Conservation (phyloP, 2,329 filamentous ascomycete genomes). For the Penicillium sp. region DNA sequence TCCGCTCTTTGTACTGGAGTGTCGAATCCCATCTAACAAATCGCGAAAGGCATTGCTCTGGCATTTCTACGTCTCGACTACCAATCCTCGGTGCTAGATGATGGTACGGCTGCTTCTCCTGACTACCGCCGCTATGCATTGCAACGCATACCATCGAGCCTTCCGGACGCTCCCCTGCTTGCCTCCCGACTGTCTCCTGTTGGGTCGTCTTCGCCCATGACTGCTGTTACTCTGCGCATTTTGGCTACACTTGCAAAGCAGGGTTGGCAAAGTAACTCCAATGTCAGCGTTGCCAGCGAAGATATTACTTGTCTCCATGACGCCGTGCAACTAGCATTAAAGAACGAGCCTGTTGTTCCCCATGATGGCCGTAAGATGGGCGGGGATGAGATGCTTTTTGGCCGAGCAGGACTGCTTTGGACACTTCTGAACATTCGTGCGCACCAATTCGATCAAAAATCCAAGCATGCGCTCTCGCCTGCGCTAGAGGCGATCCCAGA, state of each 20-base stretch:
- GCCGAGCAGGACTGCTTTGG: slow-evolving; percentile 40
- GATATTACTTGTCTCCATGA: slow-evolving; percentile 31
- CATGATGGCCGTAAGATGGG: slow-evolving; percentile 31
- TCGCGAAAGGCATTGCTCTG: slow-evolving; percentile 33
- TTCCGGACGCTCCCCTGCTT: slow-evolving; percentile 25
- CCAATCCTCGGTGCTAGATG: slow-evolving; percentile 29
- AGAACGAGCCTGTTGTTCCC: slow-evolving; percentile 27
- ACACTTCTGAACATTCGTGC: slow-evolving; percentile 34
- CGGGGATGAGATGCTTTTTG: slow-evolving; percentile 40
- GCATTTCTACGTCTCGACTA: slow-evolving; percentile 39
- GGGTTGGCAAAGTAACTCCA: slow-evolving; percentile 6
- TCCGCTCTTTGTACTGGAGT: neutral
- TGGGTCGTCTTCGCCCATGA: slow-evolving; percentile 31
- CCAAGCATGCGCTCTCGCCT: slow-evolving; percentile 19
- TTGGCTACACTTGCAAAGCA: slow-evolving; percentile 19
- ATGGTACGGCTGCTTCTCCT: slow-evolving; percentile 11
- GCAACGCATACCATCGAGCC: slow-evolving; percentile 26
- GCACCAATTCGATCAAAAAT: slow-evolving; percentile 23
- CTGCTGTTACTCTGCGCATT: slow-evolving; percentile 30
- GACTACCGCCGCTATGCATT: slow-evolving; percentile 29
- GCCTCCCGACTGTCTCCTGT: slow-evolving; percentile 35
- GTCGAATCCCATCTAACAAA: slow-evolving; percentile 6
- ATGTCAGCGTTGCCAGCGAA: slow-evolving; percentile 20
- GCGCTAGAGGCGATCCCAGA: slow-evolving; percentile 30
- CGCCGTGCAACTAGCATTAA: slow-evolving; percentile 29